Conservation (phyloP, 495 filamentous ascomycete species). For the Aspergillus sclerotioniger region DNA sequence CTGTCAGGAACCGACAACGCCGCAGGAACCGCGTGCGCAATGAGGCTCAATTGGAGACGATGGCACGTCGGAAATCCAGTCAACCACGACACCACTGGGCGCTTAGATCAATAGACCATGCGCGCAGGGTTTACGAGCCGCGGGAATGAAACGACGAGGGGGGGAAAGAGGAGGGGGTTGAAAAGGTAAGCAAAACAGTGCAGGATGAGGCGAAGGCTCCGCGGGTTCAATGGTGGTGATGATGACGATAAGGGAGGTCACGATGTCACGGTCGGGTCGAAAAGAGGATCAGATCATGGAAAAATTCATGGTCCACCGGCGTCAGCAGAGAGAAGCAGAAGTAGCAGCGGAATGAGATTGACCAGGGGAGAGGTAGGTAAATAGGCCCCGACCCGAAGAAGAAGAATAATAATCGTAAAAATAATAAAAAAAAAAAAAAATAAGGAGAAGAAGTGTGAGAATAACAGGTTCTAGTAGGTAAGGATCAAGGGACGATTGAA, state of each 20-base stretch:
- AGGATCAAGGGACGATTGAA: conserved; percentile 4
- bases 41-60: conserved; percentile 29
- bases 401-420: too few relatives aligned
- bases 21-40: conserved; percentile 14
- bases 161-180: neutral
- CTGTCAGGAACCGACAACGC: conserved; percentile 18
- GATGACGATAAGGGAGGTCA: conserved; percentile 3
- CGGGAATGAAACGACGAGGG: neutral
- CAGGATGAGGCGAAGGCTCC: neutral
- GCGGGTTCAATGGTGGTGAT: neutral
- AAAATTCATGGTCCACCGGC: conserved; percentile 5
- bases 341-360: neutral
- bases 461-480: neutral
- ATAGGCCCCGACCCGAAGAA: neutral
- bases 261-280: conserved; percentile 1
- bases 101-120: conserved; percentile 4
- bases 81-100: conserved; percentile 11
- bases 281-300: conserved; percentile 1
- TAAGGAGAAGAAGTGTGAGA: too few relatives aligned
- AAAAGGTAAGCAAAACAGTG: neutral
- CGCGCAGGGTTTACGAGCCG: neutral
- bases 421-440: neutral
- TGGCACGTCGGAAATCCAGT: conserved; percentile 21
- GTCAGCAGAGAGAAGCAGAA: neutral
- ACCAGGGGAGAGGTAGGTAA: neutral